These are phyloP conservation scores for Heliocybe sulcata DNA, from an alignment of 1,284 basidiomycete genomes.

Conservation along the genomic window DNA sequence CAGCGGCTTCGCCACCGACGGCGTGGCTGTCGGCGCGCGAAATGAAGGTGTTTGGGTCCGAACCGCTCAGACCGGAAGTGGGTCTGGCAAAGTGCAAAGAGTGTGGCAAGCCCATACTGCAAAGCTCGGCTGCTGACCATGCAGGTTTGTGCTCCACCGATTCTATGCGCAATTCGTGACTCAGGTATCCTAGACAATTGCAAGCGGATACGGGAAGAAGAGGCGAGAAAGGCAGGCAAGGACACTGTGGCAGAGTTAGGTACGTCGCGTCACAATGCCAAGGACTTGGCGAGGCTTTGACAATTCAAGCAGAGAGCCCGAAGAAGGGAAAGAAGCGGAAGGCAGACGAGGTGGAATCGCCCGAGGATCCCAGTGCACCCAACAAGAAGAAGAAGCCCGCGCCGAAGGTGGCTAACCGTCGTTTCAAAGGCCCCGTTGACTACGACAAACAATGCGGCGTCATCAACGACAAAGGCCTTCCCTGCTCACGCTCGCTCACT, in stretches of 20 bases:
- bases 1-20: conserved; percentile 44
- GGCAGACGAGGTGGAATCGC: conserved; percentile 54
- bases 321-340: conserved; percentile 65
- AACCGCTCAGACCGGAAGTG: conserved; percentile 60
- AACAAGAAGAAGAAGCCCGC: conserved; percentile 74
- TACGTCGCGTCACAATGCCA: conserved; percentile 10
- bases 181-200: neutral
- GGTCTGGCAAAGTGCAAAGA: conserved; percentile 73
- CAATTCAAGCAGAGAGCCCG: neutral
- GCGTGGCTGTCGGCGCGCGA: conserved; percentile 78
- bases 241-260: conserved; percentile 26
- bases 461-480: conserved; percentile 91
- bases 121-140: conserved; percentile 72
- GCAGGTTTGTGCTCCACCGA: conserved; percentile 41
- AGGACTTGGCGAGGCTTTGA: conserved; percentile 8
- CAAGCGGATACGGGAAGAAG: conserved; percentile 1
- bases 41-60: conserved; percentile 81
- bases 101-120: conserved; percentile 71
- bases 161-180: neutral
- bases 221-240: neutral
- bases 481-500: conserved; percentile 94
- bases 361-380: conserved; percentile 47
- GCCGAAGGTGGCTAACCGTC: conserved; percentile 66
- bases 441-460: conserved; percentile 95
- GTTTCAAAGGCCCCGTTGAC: conserved; percentile 81